A percentile compares a stretch with the other conserved stretches of the same genome.
Conservation (phyloP, 2,329 filamentous ascomycete species). For the Neospermospora avenae region DNA sequence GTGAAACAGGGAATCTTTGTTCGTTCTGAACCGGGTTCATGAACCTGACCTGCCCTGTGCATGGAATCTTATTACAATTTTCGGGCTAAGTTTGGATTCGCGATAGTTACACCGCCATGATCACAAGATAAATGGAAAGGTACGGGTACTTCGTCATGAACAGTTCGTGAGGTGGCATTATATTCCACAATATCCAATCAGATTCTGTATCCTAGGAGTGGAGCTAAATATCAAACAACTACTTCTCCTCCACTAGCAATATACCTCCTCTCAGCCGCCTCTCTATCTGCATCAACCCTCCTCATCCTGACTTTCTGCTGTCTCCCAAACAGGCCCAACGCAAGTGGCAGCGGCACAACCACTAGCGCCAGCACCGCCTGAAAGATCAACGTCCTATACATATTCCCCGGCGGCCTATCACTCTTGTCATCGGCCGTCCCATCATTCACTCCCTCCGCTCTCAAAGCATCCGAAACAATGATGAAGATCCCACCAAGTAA, state of each 20-base stretch:
- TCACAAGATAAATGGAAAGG: neutral
- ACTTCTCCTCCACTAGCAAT: constrained; percentile 5
- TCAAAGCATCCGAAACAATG: constrained; percentile 74
- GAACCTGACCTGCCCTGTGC: too few relatives aligned
- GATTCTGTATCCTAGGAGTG: neutral
- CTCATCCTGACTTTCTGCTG: constrained; percentile 48
- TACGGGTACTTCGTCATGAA: neutral
- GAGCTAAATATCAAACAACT: constrained; percentile 1
- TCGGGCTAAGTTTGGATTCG: too few relatives aligned
- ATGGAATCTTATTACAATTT: too few relatives aligned
- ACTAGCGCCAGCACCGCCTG: constrained; percentile 67
- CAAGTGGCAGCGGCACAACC: constrained; percentile 64
- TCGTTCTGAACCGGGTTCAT: too few relatives aligned
- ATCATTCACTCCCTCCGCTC: constrained; percentile 38
- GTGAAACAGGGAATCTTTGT: neutral
- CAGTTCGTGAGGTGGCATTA: neutral
- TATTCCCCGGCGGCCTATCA: constrained; percentile 59
- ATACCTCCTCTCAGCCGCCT: constrained; percentile 17
- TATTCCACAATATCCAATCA: neutral
- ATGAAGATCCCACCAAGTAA: constrained; percentile 82
- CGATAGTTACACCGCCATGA: neutral
- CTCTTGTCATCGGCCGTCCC: constrained; percentile 42
- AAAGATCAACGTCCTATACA: constrained; percentile 75
- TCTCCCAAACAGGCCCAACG: constrained; percentile 67
- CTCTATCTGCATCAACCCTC: constrained; percentile 41